Base-by-base conservation (phyloP, 2,329 filamentous ascomycete genomes). In the Phialophora chinensis region DNA sequence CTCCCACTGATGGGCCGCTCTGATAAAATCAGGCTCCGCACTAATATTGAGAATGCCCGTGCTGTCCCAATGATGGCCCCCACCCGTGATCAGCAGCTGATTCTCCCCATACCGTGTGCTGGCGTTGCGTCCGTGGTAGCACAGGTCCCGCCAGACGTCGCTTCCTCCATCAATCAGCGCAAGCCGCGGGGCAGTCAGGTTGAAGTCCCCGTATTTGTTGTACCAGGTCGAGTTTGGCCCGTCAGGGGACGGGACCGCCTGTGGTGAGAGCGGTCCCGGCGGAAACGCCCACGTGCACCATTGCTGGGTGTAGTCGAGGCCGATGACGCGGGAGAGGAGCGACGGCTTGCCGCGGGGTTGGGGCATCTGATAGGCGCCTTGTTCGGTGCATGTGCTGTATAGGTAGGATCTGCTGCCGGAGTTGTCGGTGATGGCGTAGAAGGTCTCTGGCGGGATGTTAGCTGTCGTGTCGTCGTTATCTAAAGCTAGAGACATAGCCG, bases 271-370 rank as follows among this genome's bases (percentile, higher is more conserved):
- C 29, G 77, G 60, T 0, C 84, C 83, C 0, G 76, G 66, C 0
- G 83, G 80, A 68, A 85, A 86, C 0, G 84, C 82, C 83, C 83
- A 84, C n/a, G 71, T 79, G 69, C 84, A 86, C 83, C 84, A 86
- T 73, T 85, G 81, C 69, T 85, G 84, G 44, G 83, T 85, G 73
- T 86, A 86, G 49, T 79, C 75, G 8, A 77, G 77, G 56, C 83
- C 77, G 4, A 86, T 69, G 0, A 82, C 81, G 5, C 82, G 78
- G 0, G 82, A 84, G 20, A 86, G 75, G 2, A 86, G 75, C 0
- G 78, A 79, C 0, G 82, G 83, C 12, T 53, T 66, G 6, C 69
- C 70, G 31, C 64, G 55, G 23, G 77, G 73, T 0, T 80, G 78
- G 0, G 83, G 83, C 11, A 79, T 78, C 73, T 85, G 83, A 66